Conservation (phyloP, 345 rosid species). For the Salix dunnii region DNA sequence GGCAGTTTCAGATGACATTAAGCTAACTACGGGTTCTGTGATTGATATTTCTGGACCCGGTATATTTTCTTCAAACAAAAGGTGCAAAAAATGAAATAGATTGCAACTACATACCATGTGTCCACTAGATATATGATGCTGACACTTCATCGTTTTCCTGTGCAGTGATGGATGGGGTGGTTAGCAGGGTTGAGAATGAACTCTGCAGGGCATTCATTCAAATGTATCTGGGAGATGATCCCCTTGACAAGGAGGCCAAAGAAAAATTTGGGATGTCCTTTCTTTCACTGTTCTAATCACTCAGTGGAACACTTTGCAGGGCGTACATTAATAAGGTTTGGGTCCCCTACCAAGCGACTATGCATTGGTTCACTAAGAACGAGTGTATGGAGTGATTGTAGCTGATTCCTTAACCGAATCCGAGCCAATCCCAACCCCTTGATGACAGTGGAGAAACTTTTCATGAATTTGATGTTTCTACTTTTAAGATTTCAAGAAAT, state of each 20-base stretch:
- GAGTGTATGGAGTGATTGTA: slow-evolving; percentile 3
- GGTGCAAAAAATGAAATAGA: slow-evolving; percentile 16
- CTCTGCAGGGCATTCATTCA: slow-evolving; percentile 49
- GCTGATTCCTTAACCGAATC: slow-evolving; percentile 9
- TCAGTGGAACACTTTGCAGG: background rate
- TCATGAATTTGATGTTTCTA: background rate
- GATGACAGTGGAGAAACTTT: background rate
- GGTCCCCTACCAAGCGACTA: background rate
- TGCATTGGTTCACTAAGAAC: slow-evolving; percentile 16
- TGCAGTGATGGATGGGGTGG: slow-evolving; percentile 43
- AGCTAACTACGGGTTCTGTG: slow-evolving; percentile 43
- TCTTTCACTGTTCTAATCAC: slow-evolving; percentile 41
- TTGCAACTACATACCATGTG: background rate
- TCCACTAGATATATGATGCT: background rate
- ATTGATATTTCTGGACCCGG: slow-evolving; percentile 46
- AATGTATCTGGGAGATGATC: slow-evolving; percentile 48
- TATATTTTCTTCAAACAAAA: slow-evolving; percentile 35
- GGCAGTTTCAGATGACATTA: slow-evolving; percentile 42
- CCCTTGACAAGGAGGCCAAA: slow-evolving; percentile 46
- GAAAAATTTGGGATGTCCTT: slow-evolving; percentile 40
- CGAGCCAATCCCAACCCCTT: slow-evolving; percentile 8
- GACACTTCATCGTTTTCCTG: background rate
- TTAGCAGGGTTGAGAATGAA: slow-evolving; percentile 46
- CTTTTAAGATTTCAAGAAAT: slow-evolving; percentile 1
- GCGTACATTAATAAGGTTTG: slow-evolving; percentile 17